These are phyloP conservation scores for Kockovaella imperatae DNA, from an alignment of 768 basidiomycete species.

Conservation along the genomic window DNA sequence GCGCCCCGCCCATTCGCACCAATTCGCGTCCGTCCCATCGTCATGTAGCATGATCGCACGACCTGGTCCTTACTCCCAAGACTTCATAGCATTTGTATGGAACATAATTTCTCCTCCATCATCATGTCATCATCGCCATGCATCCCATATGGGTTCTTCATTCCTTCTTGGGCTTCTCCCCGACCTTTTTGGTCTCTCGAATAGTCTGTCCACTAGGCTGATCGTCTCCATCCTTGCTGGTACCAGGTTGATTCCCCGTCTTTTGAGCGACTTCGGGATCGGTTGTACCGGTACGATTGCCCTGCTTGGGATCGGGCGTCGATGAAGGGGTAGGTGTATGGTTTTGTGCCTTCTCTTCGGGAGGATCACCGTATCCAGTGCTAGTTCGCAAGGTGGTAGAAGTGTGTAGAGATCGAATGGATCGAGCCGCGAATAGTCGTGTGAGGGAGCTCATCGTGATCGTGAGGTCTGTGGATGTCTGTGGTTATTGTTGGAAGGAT, in stretches of 20 bases:
- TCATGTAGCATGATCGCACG: no score
- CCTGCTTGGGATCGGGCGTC: constrained; percentile 18
- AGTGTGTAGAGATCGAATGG: constrained; percentile 8
- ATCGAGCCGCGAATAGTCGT: neutral
- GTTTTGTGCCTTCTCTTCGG: constrained; percentile 28
- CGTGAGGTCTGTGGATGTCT: no score
- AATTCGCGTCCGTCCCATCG: no score
- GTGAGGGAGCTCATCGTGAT: no score
- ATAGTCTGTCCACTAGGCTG: constrained; percentile 17
- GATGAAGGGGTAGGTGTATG: constrained; percentile 23
- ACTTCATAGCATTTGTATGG: neutral
- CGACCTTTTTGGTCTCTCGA: constrained; percentile 40
- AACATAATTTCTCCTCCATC: no score
- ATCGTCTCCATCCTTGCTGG: constrained; percentile 12
- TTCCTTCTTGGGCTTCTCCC: constrained; percentile 33
- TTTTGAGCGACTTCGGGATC: constrained; percentile 18
- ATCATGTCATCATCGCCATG: constrained; percentile 3
- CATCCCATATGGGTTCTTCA: constrained; percentile 22
- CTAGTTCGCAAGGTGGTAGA: constrained; percentile 12
- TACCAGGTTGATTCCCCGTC: constrained; percentile 13
- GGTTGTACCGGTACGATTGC: constrained; percentile 15
- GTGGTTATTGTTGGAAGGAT: no score
- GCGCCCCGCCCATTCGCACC: no score
- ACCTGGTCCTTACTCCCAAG: neutral
- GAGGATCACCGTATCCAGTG: constrained; percentile 37